phyloP scores from a whole-genome alignment of 2,329 filamentous ascomycete species.

The Fusarium cyanostomum region DNA sequence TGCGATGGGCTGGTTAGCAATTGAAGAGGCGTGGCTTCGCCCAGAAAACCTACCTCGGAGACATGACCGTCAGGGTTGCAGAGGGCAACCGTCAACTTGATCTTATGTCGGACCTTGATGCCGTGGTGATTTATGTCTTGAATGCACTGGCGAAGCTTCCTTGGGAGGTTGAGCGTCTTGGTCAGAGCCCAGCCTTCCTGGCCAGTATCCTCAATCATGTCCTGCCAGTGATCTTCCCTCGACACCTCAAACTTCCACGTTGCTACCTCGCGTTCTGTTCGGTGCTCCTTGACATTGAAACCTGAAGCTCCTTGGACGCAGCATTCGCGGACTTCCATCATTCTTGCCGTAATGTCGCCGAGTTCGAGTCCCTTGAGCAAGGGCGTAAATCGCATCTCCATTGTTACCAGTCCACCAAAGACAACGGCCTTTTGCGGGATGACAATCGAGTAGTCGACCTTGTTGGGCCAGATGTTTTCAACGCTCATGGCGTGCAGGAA shows the following conservation, averaged over 20 bases:
- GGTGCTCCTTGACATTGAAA: conserved; percentile 65
- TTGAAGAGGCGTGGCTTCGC: not conserved
- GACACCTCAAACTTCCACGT: conserved; percentile 65
- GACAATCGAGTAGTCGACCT: conserved; percentile 93
- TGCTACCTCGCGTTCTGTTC: conserved; percentile 70
- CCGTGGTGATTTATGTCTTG: conserved; percentile 90
- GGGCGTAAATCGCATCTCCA: conserved; percentile 88
- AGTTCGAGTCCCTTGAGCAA: conserved; percentile 88
- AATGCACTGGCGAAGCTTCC: conserved; percentile 81
- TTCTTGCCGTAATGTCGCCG: conserved; percentile 80
- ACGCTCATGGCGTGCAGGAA: conserved; percentile 91
- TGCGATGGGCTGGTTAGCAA: conserved; percentile 45
- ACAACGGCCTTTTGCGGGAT: conserved; percentile 94
- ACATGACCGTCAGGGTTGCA: conserved; percentile 95
- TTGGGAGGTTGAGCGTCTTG: conserved; percentile 76
- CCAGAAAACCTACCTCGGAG: conserved; percentile 72
- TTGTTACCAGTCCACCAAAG: conserved; percentile 85
- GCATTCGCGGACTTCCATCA: conserved; percentile 82
- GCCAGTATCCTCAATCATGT: conserved; percentile 73
- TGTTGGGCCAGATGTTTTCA: conserved; percentile 97
- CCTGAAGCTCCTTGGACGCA: conserved; percentile 58
- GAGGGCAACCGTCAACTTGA: conserved; percentile 89
- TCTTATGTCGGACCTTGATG: conserved; percentile 92
- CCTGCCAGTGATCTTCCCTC: conserved; percentile 71
- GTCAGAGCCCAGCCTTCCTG: conserved; percentile 72